Percentiles rank a stretch among this genome's conserved stretches.
phyloP scores from a whole-genome alignment of 495 filamentous ascomycete genomes.

The Tuber magnatum region DNA sequence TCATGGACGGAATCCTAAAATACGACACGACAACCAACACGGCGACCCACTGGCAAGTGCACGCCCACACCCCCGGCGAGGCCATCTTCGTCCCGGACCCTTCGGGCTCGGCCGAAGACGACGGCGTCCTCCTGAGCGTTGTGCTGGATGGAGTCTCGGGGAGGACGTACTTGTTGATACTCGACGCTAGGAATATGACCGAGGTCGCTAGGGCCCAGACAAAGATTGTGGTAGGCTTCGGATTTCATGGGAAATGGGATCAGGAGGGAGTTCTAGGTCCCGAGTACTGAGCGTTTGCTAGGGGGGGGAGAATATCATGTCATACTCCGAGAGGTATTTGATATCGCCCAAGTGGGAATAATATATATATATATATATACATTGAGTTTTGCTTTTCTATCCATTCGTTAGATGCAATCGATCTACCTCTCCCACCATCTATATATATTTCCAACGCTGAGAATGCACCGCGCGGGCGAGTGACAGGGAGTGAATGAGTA shows the following conservation, averaged over 20 bases:
- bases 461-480: background rate
- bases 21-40: conserved; percentile 50
- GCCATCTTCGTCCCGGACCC: conserved; percentile 61
- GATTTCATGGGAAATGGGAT: conserved; percentile 56
- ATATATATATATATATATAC: too few relatives aligned
- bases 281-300: background rate
- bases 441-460: too few relatives aligned
- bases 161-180: conserved; percentile 59
- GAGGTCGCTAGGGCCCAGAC: conserved; percentile 61
- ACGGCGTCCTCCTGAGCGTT: conserved; percentile 62
- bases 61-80: conserved; percentile 63
- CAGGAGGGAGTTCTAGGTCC: background rate
- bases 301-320: too few relatives aligned
- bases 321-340: too few relatives aligned
- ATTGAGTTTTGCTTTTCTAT: too few relatives aligned
- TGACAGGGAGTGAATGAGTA: background rate
- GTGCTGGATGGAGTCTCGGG: conserved; percentile 58
- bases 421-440: too few relatives aligned
- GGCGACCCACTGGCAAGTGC: conserved; percentile 48
- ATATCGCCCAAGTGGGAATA: too few relatives aligned
- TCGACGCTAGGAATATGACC: conserved; percentile 58
- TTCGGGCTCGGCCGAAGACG: conserved; percentile 53
- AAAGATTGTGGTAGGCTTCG: conserved; percentile 54
- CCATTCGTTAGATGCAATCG: too few relatives aligned
- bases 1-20: conserved; percentile 60